phyloP scores from a whole-genome alignment of 2,329 filamentous ascomycete species.

The Curvularia hawaiiensis region DNA sequence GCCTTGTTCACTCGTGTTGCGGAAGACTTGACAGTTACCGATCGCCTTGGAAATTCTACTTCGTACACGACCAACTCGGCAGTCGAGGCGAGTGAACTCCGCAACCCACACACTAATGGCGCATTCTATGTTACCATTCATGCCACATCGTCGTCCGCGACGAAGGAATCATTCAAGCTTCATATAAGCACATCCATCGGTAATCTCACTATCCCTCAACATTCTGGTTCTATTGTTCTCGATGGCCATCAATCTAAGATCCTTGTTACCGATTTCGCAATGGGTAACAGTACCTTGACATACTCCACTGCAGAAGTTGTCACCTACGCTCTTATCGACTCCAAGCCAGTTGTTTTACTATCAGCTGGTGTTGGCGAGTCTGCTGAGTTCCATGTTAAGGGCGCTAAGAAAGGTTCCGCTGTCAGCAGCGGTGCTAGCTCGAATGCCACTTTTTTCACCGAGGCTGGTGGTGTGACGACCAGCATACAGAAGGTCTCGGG shows the following conservation, averaged over 20 bases:
- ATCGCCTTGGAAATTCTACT: conserved; percentile 56
- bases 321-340: conserved; percentile 49
- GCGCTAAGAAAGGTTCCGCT: conserved; percentile 44
- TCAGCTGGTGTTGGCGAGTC: conserved; percentile 49
- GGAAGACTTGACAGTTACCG: conserved; percentile 61
- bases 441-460: conserved; percentile 51
- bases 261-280: conserved; percentile 63
- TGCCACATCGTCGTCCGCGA: conserved; percentile 57
- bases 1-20: conserved; percentile 65
- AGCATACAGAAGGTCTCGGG: conserved; percentile 42
- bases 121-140: conserved; percentile 67
- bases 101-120: conserved; percentile 62
- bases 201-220: conserved; percentile 59
- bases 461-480: conserved; percentile 43
- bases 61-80: conserved; percentile 58
- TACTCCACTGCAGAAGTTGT: conserved; percentile 61
- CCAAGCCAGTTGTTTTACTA: conserved; percentile 46
- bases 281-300: conserved; percentile 59
- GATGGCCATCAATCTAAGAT: conserved; percentile 68
- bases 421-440: conserved; percentile 50
- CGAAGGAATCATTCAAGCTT: conserved; percentile 60
- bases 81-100: conserved; percentile 61
- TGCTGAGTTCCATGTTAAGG: conserved; percentile 50
- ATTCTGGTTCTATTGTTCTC: conserved; percentile 56
- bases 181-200: conserved; percentile 62